Percentiles rank a stretch among this genome's conserved stretches.
Evolutionary conservation across 2,329 filamentous ascomycete species (phyloP).

Genomic region (Claviceps pusilla): DNA sequence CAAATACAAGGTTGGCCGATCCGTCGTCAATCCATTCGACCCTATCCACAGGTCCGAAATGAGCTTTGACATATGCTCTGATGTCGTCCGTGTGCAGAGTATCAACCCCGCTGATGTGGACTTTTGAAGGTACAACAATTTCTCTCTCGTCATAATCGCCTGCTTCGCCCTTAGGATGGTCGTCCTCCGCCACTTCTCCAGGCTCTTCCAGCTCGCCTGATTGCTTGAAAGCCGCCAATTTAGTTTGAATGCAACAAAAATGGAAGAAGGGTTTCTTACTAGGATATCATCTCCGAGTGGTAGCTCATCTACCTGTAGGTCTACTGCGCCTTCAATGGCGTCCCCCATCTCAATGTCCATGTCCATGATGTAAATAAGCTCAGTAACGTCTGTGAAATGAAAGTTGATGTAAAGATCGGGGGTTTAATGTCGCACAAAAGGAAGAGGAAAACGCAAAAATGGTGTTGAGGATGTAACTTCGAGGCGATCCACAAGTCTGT

Average conservation of each 20-base stretch:
- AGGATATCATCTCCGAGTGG: conserved; percentile 22
- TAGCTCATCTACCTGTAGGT: conserved; percentile 14
- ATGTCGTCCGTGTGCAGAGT: conserved; percentile 69
- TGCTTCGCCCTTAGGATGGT: conserved; percentile 5
- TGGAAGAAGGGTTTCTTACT: conserved; percentile 10
- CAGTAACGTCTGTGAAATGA: not conserved
- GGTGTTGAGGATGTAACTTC: too few relatives aligned
- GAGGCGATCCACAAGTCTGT: too few relatives aligned
- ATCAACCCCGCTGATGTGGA: conserved; percentile 76
- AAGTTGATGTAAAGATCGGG: not conserved
- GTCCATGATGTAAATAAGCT: conserved; percentile 35
- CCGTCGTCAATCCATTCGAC: conserved; percentile 94
- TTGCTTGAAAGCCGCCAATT: conserved; percentile 14
- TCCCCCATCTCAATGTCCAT: conserved; percentile 59
- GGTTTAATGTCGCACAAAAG: not conserved
- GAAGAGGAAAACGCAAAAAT: too few relatives aligned
- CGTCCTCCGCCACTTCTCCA: conserved; percentile 24
- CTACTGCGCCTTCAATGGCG: conserved; percentile 25
- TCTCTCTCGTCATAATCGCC: conserved; percentile 12
- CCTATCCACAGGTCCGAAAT: conserved; percentile 45
- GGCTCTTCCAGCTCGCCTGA: conserved; percentile 23
- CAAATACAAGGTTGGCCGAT: conserved; percentile 75
- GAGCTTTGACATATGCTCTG: conserved; percentile 54
- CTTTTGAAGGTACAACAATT: conserved; percentile 35
- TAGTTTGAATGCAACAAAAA: conserved; percentile 1